These are phyloP conservation scores for Tricholoma saponaceum DNA, from an alignment of 768 basidiomycete genomes.

Conservation along the genomic window DNA sequence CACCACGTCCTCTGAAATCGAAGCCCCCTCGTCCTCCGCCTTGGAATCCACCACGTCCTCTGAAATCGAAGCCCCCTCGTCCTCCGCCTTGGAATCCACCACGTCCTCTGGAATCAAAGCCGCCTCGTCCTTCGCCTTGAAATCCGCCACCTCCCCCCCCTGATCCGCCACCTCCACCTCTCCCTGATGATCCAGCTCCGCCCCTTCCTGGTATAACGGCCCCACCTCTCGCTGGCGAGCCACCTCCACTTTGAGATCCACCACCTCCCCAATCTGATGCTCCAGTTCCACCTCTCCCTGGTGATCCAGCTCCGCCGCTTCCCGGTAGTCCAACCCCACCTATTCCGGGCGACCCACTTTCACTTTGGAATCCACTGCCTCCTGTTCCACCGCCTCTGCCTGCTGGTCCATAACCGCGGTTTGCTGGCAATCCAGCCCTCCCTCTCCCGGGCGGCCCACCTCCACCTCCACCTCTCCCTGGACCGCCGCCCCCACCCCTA, in stretches of 20 bases:
- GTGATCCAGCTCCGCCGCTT: neutral
- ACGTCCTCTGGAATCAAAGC: slow-evolving; percentile 18
- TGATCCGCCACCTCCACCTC: neutral
- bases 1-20: too few relatives aligned
- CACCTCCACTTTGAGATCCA: neutral
- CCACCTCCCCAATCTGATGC: neutral
- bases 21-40: too few relatives aligned
- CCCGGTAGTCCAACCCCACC: neutral
- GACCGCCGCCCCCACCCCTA: slow-evolving; percentile 12
- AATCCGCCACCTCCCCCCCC: slow-evolving; percentile 21
- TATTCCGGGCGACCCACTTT: too few relatives aligned
- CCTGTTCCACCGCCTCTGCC: neutral
- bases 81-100: too few relatives aligned
- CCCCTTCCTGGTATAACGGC: neutral
- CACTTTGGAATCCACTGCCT: slow-evolving; percentile 14
- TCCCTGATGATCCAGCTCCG: neutral
- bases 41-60: too few relatives aligned
- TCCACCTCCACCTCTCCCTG: neutral
- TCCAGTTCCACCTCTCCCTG: neutral
- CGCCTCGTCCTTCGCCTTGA: slow-evolving; percentile 18
- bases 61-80: too few relatives aligned
- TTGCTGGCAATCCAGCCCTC: too few relatives aligned
- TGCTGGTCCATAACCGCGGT: too few relatives aligned
- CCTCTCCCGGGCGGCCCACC: slow-evolving; percentile 4
- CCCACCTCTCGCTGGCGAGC: neutral